A percentile compares a stretch with the other conserved stretches of the same genome.
phyloP scores from a whole-genome alignment of 106 monocot species.

The Triglochin maritima region DNA sequence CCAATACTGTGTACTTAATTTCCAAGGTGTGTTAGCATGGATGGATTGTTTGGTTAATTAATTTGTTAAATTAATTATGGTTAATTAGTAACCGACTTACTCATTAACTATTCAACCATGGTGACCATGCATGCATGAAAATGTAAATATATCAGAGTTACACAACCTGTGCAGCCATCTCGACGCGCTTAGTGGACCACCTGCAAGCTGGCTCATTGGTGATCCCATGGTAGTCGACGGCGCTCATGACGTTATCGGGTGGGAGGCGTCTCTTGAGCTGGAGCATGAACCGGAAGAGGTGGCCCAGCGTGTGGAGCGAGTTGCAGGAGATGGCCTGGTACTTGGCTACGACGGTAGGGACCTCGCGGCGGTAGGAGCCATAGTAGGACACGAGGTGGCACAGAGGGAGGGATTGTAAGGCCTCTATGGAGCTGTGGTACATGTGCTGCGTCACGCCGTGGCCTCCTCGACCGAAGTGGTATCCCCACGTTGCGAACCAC shows the following conservation, averaged over 20 bases:
- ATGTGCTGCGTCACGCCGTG: constrained; percentile 48
- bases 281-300: constrained; percentile 64
- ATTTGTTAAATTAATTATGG: too few relatives aligned
- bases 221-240: constrained; percentile 49
- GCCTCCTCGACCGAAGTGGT: constrained; percentile 49
- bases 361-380: constrained; percentile 17
- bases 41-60: too few relatives aligned
- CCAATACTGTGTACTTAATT: too few relatives aligned
- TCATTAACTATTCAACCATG: too few relatives aligned
- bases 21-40: too few relatives aligned
- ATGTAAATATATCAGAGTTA: too few relatives aligned
- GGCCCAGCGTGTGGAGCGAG: constrained; percentile 36
- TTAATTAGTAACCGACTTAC: too few relatives aligned
- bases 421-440: constrained; percentile 48
- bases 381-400: constrained; percentile 42
- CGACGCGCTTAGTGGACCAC: constrained; percentile 75
- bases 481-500: constrained; percentile 83
- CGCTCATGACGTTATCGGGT: constrained; percentile 7
- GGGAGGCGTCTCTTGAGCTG: constrained; percentile 50
- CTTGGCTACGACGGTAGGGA: constrained; percentile 35
- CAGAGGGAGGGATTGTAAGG: constrained; percentile 47
- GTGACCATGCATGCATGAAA: too few relatives aligned
- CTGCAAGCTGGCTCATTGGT: constrained; percentile 37
- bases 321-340: constrained; percentile 48
- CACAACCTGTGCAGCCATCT: constrained; percentile 44